Percentiles rank a stretch among this genome's conserved stretches.
Evolutionary conservation across 352 stramenopile species (phyloP).

Genomic region (Phytophthora pistaciae): DNA sequence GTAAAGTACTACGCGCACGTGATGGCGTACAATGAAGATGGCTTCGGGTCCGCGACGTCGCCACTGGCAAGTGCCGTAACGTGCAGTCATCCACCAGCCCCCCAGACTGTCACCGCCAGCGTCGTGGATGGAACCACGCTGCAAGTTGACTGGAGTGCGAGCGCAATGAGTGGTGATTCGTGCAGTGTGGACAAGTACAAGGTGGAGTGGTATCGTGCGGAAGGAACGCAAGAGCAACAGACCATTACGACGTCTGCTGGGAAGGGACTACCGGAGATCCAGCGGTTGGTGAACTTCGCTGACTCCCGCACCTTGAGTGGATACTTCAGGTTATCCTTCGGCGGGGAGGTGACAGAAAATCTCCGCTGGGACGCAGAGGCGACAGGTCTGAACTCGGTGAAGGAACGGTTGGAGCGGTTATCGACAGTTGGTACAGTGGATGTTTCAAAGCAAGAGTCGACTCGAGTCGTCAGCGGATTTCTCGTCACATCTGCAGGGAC

Average conservation of each 20-base stretch:
- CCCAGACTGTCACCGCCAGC: slow-evolving; percentile 46
- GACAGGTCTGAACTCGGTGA: slow-evolving; percentile 69
- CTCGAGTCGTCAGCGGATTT: slow-evolving; percentile 54
- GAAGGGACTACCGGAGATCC: slow-evolving; percentile 74
- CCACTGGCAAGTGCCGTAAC: slow-evolving; percentile 60
- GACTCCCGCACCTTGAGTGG: slow-evolving; percentile 64
- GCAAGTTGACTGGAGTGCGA: slow-evolving; percentile 52
- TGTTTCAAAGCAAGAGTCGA: slow-evolving; percentile 56
- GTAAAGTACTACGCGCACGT: slow-evolving; percentile 79
- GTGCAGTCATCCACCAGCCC: slow-evolving; percentile 54
- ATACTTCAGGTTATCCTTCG: slow-evolving; percentile 75
- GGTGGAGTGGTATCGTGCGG: slow-evolving; percentile 76
- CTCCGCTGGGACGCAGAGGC: slow-evolving; percentile 72
- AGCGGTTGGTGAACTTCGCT: slow-evolving; percentile 65
- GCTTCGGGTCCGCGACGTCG: slow-evolving; percentile 51
- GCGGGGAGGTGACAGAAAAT: slow-evolving; percentile 71
- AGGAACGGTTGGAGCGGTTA: slow-evolving; percentile 71
- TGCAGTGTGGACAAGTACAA: slow-evolving; percentile 69
- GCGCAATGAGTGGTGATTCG: slow-evolving; percentile 21
- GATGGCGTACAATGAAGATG: slow-evolving; percentile 81
- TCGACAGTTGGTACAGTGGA: slow-evolving; percentile 72
- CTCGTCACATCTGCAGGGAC: slow-evolving; percentile 43
- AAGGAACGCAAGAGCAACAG: slow-evolving; percentile 68
- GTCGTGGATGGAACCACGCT: slow-evolving; percentile 64
- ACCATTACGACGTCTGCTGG: slow-evolving; percentile 80